phyloP scores from a whole-genome alignment of 2,329 filamentous ascomycete species.

The Lecanoromycetidae sp. region DNA sequence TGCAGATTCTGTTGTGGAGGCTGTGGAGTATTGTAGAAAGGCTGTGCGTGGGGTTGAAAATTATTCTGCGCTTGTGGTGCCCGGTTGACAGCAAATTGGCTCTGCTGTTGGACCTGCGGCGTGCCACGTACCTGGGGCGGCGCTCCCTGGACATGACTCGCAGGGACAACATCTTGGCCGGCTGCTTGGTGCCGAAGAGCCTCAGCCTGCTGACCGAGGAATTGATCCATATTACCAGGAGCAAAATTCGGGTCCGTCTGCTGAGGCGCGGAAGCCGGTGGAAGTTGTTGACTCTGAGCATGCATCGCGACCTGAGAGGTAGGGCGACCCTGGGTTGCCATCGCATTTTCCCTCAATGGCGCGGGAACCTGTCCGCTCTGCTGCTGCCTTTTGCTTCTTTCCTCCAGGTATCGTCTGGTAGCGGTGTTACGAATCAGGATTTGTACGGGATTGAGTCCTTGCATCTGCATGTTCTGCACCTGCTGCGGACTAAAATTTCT shows the following conservation, averaged over 20 bases:
- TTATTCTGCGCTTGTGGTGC: conserved; percentile 29
- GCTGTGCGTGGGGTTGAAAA: conserved; percentile 32
- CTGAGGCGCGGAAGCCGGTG: conserved; percentile 26
- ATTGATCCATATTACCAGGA: conserved; percentile 39
- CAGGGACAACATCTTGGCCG: conserved; percentile 52
- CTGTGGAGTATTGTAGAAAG: conserved; percentile 30
- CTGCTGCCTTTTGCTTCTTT: conserved; percentile 19
- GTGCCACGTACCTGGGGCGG: conserved; percentile 22
- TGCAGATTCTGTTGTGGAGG: conserved; percentile 31
- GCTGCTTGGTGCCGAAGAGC: conserved; percentile 49
- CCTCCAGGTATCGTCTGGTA: conserved; percentile 30
- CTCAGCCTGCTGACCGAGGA: conserved; percentile 49
- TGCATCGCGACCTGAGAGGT: conserved; percentile 32
- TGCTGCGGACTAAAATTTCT: conserved; percentile 36
- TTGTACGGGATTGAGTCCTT: conserved; percentile 38
- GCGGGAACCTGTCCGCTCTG: conserved; percentile 6
- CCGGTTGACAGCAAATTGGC: conserved; percentile 23
- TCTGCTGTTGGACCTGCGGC: conserved; percentile 29
- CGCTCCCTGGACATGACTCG: conserved; percentile 40
- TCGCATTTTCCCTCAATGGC: conserved; percentile 1
- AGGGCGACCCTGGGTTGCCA: conserved; percentile 26
- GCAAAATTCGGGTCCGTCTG: conserved; percentile 28
- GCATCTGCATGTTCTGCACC: conserved; percentile 33
- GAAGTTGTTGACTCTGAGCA: conserved; percentile 28
- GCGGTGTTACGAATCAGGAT: conserved; percentile 41